Percentiles rank a stretch among this genome's conserved stretches.
phyloP scores from a whole-genome alignment of 1,139 yeast genomes.

The Candida smagusa region DNA sequence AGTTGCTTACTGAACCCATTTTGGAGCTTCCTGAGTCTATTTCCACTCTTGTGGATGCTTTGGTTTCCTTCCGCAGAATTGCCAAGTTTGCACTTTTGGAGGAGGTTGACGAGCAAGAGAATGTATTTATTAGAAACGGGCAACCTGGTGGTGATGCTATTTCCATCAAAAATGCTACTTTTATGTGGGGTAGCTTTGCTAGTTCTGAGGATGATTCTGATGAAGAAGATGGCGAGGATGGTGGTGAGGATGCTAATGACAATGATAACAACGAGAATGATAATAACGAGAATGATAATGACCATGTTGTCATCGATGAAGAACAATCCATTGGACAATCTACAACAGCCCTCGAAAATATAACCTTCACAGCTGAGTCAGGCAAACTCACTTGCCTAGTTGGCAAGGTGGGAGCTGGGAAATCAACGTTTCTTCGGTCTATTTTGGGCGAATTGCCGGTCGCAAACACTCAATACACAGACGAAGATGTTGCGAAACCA shows the following conservation, averaged over 20 bases:
- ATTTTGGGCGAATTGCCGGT: constrained; percentile 23
- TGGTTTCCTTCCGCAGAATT: constrained; percentile 34
- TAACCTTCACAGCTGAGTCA: constrained; percentile 20
- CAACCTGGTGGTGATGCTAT: constrained; percentile 11
- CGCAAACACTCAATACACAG: constrained; percentile 1
- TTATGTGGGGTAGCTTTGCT: constrained; percentile 11
- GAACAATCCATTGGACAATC: constrained; percentile 1
- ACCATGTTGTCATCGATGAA: constrained; percentile 10
- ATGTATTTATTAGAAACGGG: constrained; percentile 13
- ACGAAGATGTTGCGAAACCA: constrained; percentile 1
- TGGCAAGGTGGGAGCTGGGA: constrained; percentile 30
- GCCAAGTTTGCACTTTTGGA: constrained; percentile 29
- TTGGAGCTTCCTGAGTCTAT: constrained; percentile 31
- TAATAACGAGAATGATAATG: neutral
- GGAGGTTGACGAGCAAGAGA: constrained; percentile 23
- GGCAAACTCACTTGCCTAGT: constrained; percentile 27
- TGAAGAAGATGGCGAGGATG: constrained; percentile 9
- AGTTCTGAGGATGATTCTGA: constrained; percentile 1
- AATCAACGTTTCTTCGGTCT: constrained; percentile 23
- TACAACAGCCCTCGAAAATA: constrained; percentile 16
- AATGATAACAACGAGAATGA: no score
- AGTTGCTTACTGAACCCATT: constrained; percentile 34
- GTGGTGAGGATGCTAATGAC: constrained; percentile 1
- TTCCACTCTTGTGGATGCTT: constrained; percentile 28
- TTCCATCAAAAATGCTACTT: constrained; percentile 11